Conservation (phyloP, 306 rosid genomes). For the Cucurbita maxima region DNA sequence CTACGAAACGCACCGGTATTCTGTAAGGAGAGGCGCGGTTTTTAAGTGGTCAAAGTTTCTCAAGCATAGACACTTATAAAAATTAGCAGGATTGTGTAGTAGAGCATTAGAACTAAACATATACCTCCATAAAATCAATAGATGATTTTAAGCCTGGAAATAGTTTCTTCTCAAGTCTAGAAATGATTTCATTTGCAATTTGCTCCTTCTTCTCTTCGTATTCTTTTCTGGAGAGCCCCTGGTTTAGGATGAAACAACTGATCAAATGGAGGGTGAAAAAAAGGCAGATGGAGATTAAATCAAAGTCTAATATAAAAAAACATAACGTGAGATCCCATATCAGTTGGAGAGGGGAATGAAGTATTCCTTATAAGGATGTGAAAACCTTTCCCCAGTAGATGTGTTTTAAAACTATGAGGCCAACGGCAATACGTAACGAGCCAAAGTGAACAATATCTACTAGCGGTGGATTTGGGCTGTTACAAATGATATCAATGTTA, state of each 20-base stretch:
- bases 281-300: neutral
- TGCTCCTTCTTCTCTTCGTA: constrained; percentile 75
- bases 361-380: no score
- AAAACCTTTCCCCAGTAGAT: no score
- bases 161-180: constrained; percentile 67
- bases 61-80: neutral
- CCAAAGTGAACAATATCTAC: no score
- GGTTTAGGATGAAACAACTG: constrained; percentile 11
- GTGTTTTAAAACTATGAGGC: no score
- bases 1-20: neutral
- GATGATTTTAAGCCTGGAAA: constrained; percentile 75
- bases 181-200: constrained; percentile 60
- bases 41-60: neutral
- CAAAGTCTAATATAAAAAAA: constrained; percentile 3
- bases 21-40: neutral
- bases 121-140: constrained; percentile 71
- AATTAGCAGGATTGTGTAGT: neutral
- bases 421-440: no score
- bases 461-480: no score
- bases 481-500: no score
- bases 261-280: constrained; percentile 1
- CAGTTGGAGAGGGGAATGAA: no score
- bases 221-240: constrained; percentile 63
- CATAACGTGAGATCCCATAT: no score
- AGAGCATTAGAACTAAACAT: constrained; percentile 2